A percentile compares a stretch with the other conserved stretches of the same genome.
Conservation (phyloP, 2,329 filamentous ascomycete species). For the Xylaria sp. region DNA sequence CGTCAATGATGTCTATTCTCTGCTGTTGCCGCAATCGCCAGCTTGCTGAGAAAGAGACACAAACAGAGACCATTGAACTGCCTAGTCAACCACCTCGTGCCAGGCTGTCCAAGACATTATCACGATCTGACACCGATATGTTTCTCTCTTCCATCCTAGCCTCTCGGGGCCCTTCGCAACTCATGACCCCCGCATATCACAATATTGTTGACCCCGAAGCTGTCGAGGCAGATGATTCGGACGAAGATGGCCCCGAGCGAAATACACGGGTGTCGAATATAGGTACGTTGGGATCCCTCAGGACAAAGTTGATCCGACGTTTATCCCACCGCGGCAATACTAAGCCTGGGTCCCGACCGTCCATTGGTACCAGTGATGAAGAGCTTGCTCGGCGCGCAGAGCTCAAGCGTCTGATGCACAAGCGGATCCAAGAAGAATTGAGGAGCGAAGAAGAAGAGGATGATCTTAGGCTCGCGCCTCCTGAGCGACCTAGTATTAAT, state of each 20-base stretch:
- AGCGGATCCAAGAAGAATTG: constrained; percentile 68
- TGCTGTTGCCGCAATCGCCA: constrained; percentile 49
- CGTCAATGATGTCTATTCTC: constrained; percentile 49
- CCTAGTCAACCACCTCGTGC: constrained; percentile 42
- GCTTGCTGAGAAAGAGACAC: constrained; percentile 32
- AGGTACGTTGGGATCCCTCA: constrained; percentile 58
- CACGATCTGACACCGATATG: constrained; percentile 39
- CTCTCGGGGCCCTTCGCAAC: constrained; percentile 39
- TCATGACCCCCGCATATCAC: constrained; percentile 43
- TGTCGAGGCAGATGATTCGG: constrained; percentile 56
- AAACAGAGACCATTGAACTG: constrained; percentile 38
- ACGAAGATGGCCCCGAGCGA: constrained; percentile 41
- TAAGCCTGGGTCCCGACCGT: constrained; percentile 54
- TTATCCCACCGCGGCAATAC: constrained; percentile 58
- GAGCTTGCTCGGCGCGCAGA: constrained; percentile 66
- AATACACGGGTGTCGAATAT: constrained; percentile 45
- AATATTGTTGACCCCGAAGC: constrained; percentile 47
- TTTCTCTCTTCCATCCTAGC: constrained; percentile 37
- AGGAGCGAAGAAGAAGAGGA: constrained; percentile 59
- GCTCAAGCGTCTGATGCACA: constrained; percentile 64
- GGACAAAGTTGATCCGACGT: constrained; percentile 57
- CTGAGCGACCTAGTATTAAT: constrained; percentile 41
- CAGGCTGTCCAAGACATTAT: constrained; percentile 39
- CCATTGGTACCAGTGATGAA: constrained; percentile 60
- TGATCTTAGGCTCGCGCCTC: constrained; percentile 46